Evolutionary conservation across 2,329 filamentous ascomycete genomes (phyloP).

Genomic region (Colletotrichum sansevieriae): DNA sequence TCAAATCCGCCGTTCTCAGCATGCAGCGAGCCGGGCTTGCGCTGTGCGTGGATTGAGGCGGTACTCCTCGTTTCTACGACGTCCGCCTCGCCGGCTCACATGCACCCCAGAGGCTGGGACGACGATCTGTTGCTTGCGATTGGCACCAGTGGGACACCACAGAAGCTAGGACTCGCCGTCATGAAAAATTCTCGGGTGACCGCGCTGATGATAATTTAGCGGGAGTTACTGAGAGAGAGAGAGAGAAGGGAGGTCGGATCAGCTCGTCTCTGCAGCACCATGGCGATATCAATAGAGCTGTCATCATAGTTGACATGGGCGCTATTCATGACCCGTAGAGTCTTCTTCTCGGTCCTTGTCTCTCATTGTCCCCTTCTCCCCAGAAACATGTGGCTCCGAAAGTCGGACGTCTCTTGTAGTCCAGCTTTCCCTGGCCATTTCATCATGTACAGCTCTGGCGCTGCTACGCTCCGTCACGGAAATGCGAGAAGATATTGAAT

Average conservation of each 20-base stretch:
- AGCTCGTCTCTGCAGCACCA: not conserved
- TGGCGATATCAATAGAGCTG: not conserved
- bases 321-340: not conserved
- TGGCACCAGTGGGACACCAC: not conserved
- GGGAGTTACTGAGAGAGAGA: not conserved
- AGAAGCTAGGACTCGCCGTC: not conserved
- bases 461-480: too few relatives aligned
- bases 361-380: too few relatives aligned
- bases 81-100: not conserved
- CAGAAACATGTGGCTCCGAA: not conserved
- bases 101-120: not conserved
- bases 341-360: too few relatives aligned
- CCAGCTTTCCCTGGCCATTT: not conserved
- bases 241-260: not conserved
- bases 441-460: too few relatives aligned
- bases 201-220: not conserved
- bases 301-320: not conserved
- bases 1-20: too few relatives aligned
- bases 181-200: not conserved
- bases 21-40: too few relatives aligned
- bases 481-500: not conserved
- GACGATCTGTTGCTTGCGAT: constrained; percentile 1
- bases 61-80: too few relatives aligned
- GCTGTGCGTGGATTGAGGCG: too few relatives aligned
- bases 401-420: too few relatives aligned